A percentile compares a stretch with the other conserved stretches of the same genome.
These are phyloP conservation scores for Prunus salicina DNA, from an alignment of 306 rosid genomes.

Conservation along the genomic window DNA sequence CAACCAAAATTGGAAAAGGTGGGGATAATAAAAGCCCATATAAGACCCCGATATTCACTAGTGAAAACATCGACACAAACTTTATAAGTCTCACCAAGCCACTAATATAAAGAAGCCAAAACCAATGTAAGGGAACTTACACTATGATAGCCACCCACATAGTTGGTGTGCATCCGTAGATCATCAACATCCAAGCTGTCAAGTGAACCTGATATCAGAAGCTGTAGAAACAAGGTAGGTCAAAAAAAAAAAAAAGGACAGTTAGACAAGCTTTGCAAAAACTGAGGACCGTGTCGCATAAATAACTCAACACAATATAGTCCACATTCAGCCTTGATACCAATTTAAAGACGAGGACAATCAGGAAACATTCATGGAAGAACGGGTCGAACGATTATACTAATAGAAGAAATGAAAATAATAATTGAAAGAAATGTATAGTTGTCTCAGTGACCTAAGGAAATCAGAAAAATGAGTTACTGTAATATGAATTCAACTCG, in stretches of 20 bases:
- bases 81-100: not conserved
- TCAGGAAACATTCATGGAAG: not conserved
- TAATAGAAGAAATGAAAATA: not conserved
- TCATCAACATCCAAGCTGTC: conserved; percentile 97
- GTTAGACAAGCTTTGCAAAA: not conserved
- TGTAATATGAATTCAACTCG: too few relatives aligned
- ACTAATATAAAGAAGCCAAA: not conserved
- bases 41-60: not conserved
- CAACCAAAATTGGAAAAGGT: not conserved
- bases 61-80: not conserved
- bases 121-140: conserved; percentile 44
- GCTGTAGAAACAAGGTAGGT: conserved; percentile 44
- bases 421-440: not conserved
- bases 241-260: not conserved
- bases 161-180: conserved; percentile 72
- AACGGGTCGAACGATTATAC: not conserved
- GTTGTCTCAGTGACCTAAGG: not conserved
- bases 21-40: not conserved
- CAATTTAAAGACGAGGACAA: not conserved
- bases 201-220: conserved; percentile 95
- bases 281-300: not conserved
- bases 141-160: conserved; percentile 81
- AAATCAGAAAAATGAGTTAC: not conserved
- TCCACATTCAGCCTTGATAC: not conserved
- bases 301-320: not conserved